Evolutionary conservation across 2,329 filamentous ascomycete genomes (phyloP), one percentile per base, ranked within the genome.

Genomic region (Ophiostoma montium): DNA sequence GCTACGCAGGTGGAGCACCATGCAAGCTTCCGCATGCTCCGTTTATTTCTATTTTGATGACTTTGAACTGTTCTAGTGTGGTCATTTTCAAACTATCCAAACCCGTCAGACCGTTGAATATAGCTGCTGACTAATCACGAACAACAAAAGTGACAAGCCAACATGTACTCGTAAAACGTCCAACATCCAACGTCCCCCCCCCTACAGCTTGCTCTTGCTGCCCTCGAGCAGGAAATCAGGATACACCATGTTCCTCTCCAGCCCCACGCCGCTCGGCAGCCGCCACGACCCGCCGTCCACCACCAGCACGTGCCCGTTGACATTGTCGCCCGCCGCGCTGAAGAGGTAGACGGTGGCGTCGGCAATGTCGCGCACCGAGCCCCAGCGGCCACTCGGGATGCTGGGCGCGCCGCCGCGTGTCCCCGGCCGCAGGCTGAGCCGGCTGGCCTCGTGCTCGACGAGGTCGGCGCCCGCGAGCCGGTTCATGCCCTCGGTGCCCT

Each of bases 321-420:
- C 79, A 63, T 85, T 95, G 61, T 82, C 87, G 1, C 82, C 90
- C 0, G 86, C 80, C 42, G 94, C 85, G 42, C 84, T 85, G 61
- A 95, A 92, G 49, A 96, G 64, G 59, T 81, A 98, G 0, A 96
- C 77, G 0, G 90, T 95, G 1, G 90, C 86, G 64, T 98, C 90
- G 0, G 88, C 84, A 59, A 98, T 88, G 60, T 98, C 90, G 55
- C 83, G 84, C 23, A 94, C 78, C 1, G 76, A 76, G 7, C 90
- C 92, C 64, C 80, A 79, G 50, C 89, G 74, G 1, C 87, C 87
- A 2, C 81, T 67, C 0, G 92, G 92, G 35, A 94, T 74, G 9
- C 62, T 60, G 54, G 65, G 69, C 5, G 58, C 60, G 46, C 64
- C 61, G 35, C 63, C 56, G 21, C 56, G 49, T 47, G 65, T 62